phyloP scores from a whole-genome alignment of 441 rosid species.

The Syzygium syzygioides region DNA sequence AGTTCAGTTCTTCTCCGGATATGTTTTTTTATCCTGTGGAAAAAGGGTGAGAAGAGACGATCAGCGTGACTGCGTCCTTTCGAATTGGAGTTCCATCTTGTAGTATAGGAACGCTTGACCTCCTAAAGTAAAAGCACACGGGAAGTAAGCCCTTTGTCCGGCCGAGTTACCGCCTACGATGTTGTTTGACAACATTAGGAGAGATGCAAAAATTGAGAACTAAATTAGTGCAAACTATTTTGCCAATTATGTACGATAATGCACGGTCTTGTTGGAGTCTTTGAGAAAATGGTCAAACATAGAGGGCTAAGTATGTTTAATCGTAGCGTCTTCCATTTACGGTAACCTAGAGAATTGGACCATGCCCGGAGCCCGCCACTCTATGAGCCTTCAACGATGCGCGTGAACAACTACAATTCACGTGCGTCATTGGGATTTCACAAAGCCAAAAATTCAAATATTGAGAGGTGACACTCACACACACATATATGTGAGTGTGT shows the following conservation, averaged over 20 bases:
- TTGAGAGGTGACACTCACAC: no score
- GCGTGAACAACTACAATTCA: not conserved
- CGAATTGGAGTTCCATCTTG: not conserved
- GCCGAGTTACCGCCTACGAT: not conserved
- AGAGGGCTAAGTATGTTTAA: not conserved
- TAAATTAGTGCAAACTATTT: not conserved
- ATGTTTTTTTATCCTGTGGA: not conserved
- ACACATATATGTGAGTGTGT: no score
- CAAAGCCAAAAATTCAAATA: not conserved
- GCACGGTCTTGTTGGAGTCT: not conserved
- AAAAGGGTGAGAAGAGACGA: not conserved
- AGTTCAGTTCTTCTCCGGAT: not conserved
- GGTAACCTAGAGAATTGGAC: not conserved
- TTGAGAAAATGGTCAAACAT: not conserved
- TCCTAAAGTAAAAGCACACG: not conserved
- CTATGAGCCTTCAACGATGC: not conserved
- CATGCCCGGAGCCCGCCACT: not conserved
- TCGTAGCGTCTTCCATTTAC: no score
- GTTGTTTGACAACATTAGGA: not conserved
- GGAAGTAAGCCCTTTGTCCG: not conserved
- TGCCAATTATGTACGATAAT: not conserved
- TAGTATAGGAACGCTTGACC: not conserved
- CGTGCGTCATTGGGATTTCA: not conserved
- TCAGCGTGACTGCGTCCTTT: not conserved
- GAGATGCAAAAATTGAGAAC: not conserved